Evolutionary conservation across 306 rosid genomes (phyloP).

Genomic region (Elaeagnus macrophylla): DNA sequence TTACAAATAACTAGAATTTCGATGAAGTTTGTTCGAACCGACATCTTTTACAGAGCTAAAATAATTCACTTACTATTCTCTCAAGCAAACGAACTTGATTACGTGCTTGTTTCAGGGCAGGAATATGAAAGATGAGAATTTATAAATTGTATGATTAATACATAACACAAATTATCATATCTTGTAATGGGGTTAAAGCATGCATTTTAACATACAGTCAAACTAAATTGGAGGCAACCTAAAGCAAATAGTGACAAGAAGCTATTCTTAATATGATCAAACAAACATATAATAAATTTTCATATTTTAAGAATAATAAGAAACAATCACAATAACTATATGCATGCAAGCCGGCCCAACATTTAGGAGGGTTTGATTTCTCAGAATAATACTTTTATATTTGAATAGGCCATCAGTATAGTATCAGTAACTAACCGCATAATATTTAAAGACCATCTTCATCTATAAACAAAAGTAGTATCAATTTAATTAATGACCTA

Average conservation of each 20-base stretch:
- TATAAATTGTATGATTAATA: background rate
- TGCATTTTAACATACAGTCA: slow-evolving; percentile 4
- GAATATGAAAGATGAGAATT: slow-evolving; percentile 40
- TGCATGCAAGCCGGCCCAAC: no score
- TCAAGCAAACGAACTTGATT: slow-evolving; percentile 63
- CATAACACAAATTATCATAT: background rate
- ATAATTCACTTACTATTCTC: slow-evolving; percentile 43
- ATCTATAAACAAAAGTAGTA: slow-evolving; percentile 63
- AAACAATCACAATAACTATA: no score
- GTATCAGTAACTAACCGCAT: slow-evolving; percentile 63
- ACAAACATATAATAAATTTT: no score
- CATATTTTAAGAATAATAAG: no score
- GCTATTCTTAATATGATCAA: background rate
- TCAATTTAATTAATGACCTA: slow-evolving; percentile 57
- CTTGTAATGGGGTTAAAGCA: background rate
- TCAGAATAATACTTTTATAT: no score
- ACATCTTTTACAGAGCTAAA: background rate
- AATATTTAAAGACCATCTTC: slow-evolving; percentile 81
- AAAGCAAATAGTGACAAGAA: slow-evolving; percentile 3
- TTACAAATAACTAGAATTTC: no score
- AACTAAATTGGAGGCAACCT: slow-evolving; percentile 3
- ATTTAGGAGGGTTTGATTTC: no score
- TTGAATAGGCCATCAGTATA: slow-evolving; percentile 14
- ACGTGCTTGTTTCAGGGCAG: slow-evolving; percentile 53
- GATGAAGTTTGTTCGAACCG: background rate